Base-by-base conservation (phyloP, 2,329 filamentous ascomycete genomes). In the Plectosphaerella sp. region DNA sequence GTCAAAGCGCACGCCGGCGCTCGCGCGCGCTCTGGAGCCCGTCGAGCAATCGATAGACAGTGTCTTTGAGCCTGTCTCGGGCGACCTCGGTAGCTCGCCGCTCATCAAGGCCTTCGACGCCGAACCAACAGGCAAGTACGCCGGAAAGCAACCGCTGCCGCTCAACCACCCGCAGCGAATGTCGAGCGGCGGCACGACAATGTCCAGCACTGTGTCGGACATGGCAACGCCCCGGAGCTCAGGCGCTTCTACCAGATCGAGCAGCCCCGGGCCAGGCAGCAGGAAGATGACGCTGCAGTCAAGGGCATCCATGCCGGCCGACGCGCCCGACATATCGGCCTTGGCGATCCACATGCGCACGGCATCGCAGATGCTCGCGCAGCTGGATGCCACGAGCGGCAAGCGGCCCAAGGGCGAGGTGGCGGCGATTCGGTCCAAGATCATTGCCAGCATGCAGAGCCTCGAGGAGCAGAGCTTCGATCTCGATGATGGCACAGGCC, bases 361-460 rank as follows among this genome's bases (percentile, higher is more conserved):
- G 4, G 89, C 89, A 4, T 90, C 89, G 14, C 88, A 92, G 67
- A 94, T 94, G 89, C 75, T 94, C 43, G 88, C 89, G 14, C 89
- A 94, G 62, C 77, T 94, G 10, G 89, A 94, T 54, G 82, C 87
- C 2, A 93, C 88, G 20, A 87, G 87, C 57, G 87, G 88, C 25
- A 94, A 93, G 69, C 78, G 89, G 35, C 89, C 89, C 1, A 88
- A 82, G 63, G 83, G 85, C 28, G 89, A 94, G 68, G 89, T 94
- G 5, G 89, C 88, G 16, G 87, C 89, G 8, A 94, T 94, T 66
- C 81, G 90, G 59, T 85, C 88, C 41, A 91, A 90, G 70, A 94
- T 94, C 57, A 94, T 94, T 61, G 89, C 89, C 3, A 93, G 89
- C 67, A 94, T 94, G 90, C 89, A 94, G 66, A 91, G 81, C 58